Evolutionary conservation across 352 stramenopile genomes (phyloP), one percentile per base, ranked within the genome.

Genomic region (Bremia lactucae): DNA sequence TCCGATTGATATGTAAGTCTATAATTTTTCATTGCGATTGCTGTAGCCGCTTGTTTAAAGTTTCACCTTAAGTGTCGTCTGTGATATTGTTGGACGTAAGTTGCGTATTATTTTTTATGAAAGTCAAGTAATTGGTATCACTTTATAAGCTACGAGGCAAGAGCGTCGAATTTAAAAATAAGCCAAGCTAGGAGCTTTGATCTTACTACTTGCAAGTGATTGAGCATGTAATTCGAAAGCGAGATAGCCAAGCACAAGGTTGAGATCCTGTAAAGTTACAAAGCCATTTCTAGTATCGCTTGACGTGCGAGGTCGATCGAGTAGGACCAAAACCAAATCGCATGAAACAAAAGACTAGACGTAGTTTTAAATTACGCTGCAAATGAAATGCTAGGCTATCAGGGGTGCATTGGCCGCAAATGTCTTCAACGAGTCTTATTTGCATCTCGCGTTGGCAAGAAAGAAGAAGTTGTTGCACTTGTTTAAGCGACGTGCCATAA

Each of bases 31-130:
- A 78, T 51, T 80, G 65, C 18, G 62, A 81, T 58, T 87, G 69
- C 33, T 84, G 68, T 51, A 89, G 82, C 76, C 73, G 84, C 34
- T 83, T 54, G 3, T 69, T 57, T 11, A 87, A 56, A 26, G 72
- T 69, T 46, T 88, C 73, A 11, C 73, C 71, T 23, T n/a, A n/a
- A 67, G 56, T 31, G 46, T 78, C 6, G 55, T 21, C 48, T 76
- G 74, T 20, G 46, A 31, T 35, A 36, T 52, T 4, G 26, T 49
- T 24, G 45, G 55, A 52, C 48, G 69, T 15, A 59, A 51, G 35
- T 74, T 60, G n/a, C n/a, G n/a, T n/a, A n/a, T n/a, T n/a, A n/a
- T n/a, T n/a, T n/a, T n/a, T n/a, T n/a, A n/a, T n/a, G 48, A 86
- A 85, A 6, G 66, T 82, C 13, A 83, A 39, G 8, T 84, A 40